Conservation (phyloP, 345 rosid genomes). For the Rhodamnia argentea region DNA sequence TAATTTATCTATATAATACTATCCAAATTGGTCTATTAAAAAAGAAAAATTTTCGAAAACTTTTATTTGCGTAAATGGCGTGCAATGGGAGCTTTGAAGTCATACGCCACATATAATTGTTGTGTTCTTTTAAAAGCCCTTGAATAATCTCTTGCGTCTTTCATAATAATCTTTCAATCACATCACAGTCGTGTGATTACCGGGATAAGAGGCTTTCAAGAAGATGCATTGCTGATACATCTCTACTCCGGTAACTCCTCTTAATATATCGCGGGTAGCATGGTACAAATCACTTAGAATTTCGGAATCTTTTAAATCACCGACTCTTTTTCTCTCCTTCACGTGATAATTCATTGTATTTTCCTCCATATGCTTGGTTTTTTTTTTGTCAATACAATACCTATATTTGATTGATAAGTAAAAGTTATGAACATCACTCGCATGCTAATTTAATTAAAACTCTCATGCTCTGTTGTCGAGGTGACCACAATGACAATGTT, state of each 20-base stretch:
- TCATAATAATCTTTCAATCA: not conserved
- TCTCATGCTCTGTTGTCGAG: not conserved
- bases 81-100: not conserved
- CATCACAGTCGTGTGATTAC: not conserved
- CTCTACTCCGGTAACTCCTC: not conserved
- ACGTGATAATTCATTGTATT: not conserved
- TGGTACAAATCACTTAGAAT: not conserved
- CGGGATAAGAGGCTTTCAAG: not conserved
- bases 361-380: not conserved
- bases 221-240: not conserved
- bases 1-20: not conserved
- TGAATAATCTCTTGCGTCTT: not conserved
- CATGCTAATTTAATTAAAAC: not conserved
- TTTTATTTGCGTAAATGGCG: not conserved
- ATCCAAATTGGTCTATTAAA: not conserved
- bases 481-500: not conserved
- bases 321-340: not conserved
- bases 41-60: not conserved
- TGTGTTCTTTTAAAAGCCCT: not conserved
- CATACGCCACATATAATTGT: accelerated
- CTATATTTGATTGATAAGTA: not conserved
- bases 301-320: not conserved
- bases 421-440: accelerated
- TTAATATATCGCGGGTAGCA: not conserved
- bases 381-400: too few relatives aligned